A percentile compares a stretch with the other conserved stretches of the same genome.
These are phyloP conservation scores for Globisporangium irregulare DNA, from an alignment of 352 stramenopile genomes.

Conservation along the genomic window DNA sequence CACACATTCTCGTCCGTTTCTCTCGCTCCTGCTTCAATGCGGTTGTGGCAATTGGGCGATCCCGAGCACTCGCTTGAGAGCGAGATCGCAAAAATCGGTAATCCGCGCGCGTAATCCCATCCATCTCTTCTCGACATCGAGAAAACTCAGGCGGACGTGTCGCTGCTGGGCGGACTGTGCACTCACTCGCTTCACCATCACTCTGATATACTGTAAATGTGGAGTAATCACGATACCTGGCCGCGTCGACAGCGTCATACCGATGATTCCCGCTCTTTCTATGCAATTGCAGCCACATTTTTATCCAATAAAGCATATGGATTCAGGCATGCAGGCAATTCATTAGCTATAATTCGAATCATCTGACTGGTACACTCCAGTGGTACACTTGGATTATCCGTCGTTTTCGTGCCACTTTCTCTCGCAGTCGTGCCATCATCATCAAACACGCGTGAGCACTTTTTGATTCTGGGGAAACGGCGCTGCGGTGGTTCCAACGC, in stretches of 20 bases:
- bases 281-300: not conserved
- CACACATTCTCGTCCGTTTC: not conserved
- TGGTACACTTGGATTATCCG: not conserved
- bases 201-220: not conserved
- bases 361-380: not conserved
- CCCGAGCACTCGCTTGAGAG: no score
- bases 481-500: not conserved
- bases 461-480: not conserved
- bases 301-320: not conserved
- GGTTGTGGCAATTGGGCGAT: not conserved
- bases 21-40: not conserved
- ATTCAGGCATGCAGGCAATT: not conserved
- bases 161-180: not conserved
- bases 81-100: not conserved
- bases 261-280: conserved; percentile 3
- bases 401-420: not conserved
- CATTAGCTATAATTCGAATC: not conserved
- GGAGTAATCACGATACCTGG: not conserved
- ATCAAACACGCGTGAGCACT: not conserved
- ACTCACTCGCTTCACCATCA: not conserved
- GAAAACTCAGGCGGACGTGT: conserved; percentile 1
- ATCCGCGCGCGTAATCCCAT: not conserved
- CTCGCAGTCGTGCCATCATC: conserved; percentile 6
- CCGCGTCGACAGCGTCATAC: not conserved
- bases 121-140: not conserved